These are phyloP conservation scores for Laburnicola sp. DNA, from an alignment of 2,329 filamentous ascomycete genomes.

Conservation along the genomic window DNA sequence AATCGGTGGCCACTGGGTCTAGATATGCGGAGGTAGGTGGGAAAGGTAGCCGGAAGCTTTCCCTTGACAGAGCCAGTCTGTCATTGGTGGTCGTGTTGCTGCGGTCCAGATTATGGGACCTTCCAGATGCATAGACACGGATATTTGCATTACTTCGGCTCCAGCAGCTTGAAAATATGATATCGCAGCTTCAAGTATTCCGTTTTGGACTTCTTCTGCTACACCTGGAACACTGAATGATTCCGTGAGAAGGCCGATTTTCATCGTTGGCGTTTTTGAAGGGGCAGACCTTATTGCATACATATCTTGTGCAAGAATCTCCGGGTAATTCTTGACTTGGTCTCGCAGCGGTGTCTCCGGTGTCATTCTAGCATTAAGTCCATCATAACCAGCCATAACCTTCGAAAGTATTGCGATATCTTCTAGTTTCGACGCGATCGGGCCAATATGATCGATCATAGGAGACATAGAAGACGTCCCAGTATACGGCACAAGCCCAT, in stretches of 20 bases:
- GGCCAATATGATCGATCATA: constrained; percentile 53
- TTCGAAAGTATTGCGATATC: constrained; percentile 47
- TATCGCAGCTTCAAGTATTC: constrained; percentile 43
- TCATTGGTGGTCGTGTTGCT: constrained; percentile 36
- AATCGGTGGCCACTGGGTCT: constrained; percentile 27
- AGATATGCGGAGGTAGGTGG: constrained; percentile 32
- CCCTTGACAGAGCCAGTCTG: constrained; percentile 28
- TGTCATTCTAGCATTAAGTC: constrained; percentile 49
- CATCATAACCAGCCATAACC: constrained; percentile 52
- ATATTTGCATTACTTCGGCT: constrained; percentile 51
- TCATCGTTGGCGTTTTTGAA: no score
- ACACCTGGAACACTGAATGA: constrained; percentile 47
- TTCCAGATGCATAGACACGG: constrained; percentile 52
- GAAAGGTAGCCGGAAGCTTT: constrained; percentile 20
- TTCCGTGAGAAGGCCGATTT: constrained; percentile 53
- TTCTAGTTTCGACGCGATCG: constrained; percentile 47
- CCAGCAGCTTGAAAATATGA: constrained; percentile 47
- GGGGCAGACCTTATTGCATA: no score
- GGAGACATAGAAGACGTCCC: constrained; percentile 47
- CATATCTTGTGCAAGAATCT: no score
- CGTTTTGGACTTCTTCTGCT: constrained; percentile 44
- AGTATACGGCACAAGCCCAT: constrained; percentile 52
- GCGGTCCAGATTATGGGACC: constrained; percentile 56
- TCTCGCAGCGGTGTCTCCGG: constrained; percentile 45
- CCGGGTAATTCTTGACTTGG: not conserved